Evolutionary conservation across 305 asterid species (phyloP), one percentile per base, ranked within the genome.

Genomic region (Withania somnifera): DNA sequence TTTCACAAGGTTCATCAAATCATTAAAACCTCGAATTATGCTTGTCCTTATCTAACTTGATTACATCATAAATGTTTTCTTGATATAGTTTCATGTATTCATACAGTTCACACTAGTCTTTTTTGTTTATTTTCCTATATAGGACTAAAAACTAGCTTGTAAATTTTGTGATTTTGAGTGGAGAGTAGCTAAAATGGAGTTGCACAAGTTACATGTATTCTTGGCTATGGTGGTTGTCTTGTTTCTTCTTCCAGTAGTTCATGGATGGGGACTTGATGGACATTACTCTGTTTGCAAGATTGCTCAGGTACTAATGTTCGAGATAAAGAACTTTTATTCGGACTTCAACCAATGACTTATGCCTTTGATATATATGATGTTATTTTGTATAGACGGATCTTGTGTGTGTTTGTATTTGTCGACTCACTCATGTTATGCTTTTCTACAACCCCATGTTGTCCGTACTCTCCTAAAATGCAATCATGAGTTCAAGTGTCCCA

Each of bases 231-330:
- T 84, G 32, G 67, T 85, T 10, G 67, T 80, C 20, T 81, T 88
- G 85, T 11, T 92, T 81, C 68, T 86, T 7, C 83, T 84, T 32
- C 89, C 92, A n/a, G 76, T 61, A 17, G 91, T 89, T 63, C 83
- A 83, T 28, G 94, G 95, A 26, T 95, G 98, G 98, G 98, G 97
- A 11, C 32, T 84, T 22, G 96, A 92, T 69, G 97, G 98, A 26
- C 98, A 95, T 88, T 89, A 90, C 85, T 89, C 90, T 5, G 86
- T 89, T 7, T 95, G 98, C 82, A 83, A 80, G 66, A 88, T 95
- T 73, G 98, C 98, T 63, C 95, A 93, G 95, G 98, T 92, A 81
- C 69, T 53, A 80, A 56, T 20, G 2, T 50, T 5, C n/a, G 15
- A n/a, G 11, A 1, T 28, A 4, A 52, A 6, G 14, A 4, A 28